A percentile compares a stretch with the other conserved stretches of the same genome.
These are phyloP conservation scores for Fusarium secorum DNA, from an alignment of 2,329 filamentous ascomycete genomes.

Conservation along the genomic window DNA sequence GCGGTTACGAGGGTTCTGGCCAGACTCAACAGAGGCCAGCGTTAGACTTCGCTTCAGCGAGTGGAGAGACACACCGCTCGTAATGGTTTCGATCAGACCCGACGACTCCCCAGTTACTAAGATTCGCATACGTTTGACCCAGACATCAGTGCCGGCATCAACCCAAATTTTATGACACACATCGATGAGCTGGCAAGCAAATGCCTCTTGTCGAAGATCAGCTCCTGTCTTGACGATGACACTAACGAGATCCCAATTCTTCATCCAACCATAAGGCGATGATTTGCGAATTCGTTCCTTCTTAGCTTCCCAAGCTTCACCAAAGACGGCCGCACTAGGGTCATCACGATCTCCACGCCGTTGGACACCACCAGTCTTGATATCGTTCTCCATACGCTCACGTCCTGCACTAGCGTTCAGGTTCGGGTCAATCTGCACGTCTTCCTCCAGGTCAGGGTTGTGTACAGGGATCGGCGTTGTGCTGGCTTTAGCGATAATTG, in stretches of 20 bases:
- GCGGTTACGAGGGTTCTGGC: constrained; percentile 75
- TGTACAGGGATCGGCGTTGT: constrained; percentile 52
- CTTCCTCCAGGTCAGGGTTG: constrained; percentile 64
- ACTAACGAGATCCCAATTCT: constrained; percentile 87
- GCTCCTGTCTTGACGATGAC: constrained; percentile 89
- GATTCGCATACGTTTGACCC: constrained; percentile 89
- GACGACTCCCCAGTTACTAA: constrained; percentile 85
- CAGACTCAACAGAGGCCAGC: constrained; percentile 75
- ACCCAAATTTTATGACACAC: constrained; percentile 85
- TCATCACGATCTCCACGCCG: constrained; percentile 84
- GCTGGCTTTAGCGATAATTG: constrained; percentile 78
- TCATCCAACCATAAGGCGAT: constrained; percentile 87
- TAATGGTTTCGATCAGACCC: constrained; percentile 86
- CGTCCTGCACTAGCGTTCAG: constrained; percentile 77
- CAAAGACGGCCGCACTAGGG: constrained; percentile 84
- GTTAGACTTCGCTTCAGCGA: constrained; percentile 85
- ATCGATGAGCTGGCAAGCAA: constrained; percentile 83
- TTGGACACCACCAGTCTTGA: constrained; percentile 84
- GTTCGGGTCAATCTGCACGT: constrained; percentile 57
- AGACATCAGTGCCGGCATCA: constrained; percentile 78
- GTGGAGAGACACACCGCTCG: constrained; percentile 86
- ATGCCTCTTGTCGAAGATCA: constrained; percentile 83
- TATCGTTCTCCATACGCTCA: constrained; percentile 87
- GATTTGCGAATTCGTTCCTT: constrained; percentile 84
- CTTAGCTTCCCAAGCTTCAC: constrained; percentile 85